Evolutionary conservation across 108 stramenopile genomes (phyloP).

Genomic region (Ochromonas danica): DNA sequence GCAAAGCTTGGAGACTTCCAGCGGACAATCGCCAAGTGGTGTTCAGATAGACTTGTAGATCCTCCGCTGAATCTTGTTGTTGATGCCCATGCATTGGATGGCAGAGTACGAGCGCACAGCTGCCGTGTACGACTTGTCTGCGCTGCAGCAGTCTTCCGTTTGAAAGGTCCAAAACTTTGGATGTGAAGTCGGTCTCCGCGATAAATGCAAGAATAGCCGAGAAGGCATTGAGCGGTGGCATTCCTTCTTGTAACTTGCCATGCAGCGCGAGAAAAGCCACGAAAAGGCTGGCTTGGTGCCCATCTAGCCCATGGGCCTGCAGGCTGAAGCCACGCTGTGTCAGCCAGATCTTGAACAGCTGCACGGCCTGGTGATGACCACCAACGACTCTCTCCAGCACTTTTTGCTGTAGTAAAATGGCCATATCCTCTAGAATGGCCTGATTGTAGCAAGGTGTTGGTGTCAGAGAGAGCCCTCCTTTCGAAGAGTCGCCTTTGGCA

Average conservation of each 20-base stretch:
- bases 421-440: slow-evolving; percentile 49
- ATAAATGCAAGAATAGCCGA: background rate
- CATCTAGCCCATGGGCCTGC: background rate
- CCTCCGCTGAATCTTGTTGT: too few relatives aligned
- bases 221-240: background rate
- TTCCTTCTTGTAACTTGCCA: background rate
- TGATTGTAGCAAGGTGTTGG: slow-evolving; percentile 51
- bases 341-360: slow-evolving; percentile 10
- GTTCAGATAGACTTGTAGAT: background rate
- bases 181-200: background rate
- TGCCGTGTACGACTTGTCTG: too few relatives aligned
- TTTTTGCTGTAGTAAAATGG: background rate
- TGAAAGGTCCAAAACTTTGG: slow-evolving; percentile 1
- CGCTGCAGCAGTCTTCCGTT: too few relatives aligned
- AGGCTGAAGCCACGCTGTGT: background rate
- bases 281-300: background rate
- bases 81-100: too few relatives aligned
- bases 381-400: background rate
- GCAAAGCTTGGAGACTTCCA: background rate
- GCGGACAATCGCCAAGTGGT: background rate
- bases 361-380: background rate
- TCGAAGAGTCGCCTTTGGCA: background rate
- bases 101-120: background rate
- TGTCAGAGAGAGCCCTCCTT: too few relatives aligned
- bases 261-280: background rate